Percentiles rank a stretch among this genome's conserved stretches.
Evolutionary conservation across 2,329 filamentous ascomycete species (phyloP).

Genomic region (Plectosphaerella plurivora): DNA sequence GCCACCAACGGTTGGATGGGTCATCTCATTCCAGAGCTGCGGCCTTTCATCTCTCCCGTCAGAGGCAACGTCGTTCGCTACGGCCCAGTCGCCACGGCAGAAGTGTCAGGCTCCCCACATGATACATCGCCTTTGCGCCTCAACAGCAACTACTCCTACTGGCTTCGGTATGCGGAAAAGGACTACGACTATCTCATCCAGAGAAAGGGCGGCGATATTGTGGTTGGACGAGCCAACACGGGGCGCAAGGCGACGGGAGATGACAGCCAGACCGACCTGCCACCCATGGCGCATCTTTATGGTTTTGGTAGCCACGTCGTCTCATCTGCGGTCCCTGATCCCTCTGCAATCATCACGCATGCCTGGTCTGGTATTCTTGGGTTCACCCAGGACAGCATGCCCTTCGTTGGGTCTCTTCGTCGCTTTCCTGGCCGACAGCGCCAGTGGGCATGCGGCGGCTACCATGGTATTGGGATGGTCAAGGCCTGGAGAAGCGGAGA

Average conservation of each 20-base stretch:
- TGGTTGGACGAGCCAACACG: constrained; percentile 13
- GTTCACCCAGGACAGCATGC: constrained; percentile 13
- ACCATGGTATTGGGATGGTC: constrained; percentile 13
- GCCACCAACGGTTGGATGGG: constrained; percentile 20
- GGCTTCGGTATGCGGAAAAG: constrained; percentile 13
- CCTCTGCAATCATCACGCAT: constrained; percentile 1
- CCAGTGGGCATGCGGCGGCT: constrained; percentile 12
- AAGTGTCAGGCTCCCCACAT: background rate
- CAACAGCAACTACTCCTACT: constrained; percentile 10
- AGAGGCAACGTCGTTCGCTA: constrained; percentile 8
- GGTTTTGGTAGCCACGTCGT: constrained; percentile 4
- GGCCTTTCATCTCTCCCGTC: constrained; percentile 10
- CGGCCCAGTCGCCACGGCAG: background rate
- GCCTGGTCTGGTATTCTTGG: constrained; percentile 14
- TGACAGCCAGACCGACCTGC: constrained; percentile 10
- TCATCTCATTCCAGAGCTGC: constrained; percentile 16
- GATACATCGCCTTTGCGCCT: background rate
- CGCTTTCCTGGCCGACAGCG: constrained; percentile 5
- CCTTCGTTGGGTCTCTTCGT: constrained; percentile 9
- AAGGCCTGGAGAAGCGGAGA: constrained; percentile 8
- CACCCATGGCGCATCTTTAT: constrained; percentile 7
- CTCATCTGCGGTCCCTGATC: background rate
- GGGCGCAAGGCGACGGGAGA: constrained; percentile 11
- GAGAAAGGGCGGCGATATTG: constrained; percentile 10
- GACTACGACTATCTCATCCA: constrained; percentile 20